These are phyloP conservation scores for Canavalia ensiformis DNA, from an alignment of 306 rosid species.

Conservation along the genomic window DNA sequence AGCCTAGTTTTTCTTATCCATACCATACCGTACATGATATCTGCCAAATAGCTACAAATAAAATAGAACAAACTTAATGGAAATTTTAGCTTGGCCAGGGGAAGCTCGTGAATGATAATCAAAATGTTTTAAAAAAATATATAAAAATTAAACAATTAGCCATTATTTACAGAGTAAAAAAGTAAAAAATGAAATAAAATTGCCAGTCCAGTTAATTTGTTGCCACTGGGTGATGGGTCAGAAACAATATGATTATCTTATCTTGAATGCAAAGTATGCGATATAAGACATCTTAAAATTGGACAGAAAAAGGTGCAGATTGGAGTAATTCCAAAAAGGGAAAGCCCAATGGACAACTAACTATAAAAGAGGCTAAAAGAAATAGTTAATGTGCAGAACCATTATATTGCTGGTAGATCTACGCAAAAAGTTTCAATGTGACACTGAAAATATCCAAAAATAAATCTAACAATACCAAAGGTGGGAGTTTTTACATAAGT, in stretches of 20 bases:
- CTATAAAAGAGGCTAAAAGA: slow-evolving; percentile 5
- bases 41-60: neutral
- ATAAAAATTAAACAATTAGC: neutral
- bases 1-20: neutral
- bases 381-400: slow-evolving; percentile 16
- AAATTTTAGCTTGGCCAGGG: neutral
- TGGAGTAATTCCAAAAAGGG: slow-evolving; percentile 20
- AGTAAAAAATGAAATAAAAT: neutral
- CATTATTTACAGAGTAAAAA: neutral
- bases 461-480: slow-evolving; percentile 1
- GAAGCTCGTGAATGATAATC: neutral
- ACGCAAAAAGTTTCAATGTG: slow-evolving; percentile 11
- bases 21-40: neutral
- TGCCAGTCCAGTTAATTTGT: too few species aligned
- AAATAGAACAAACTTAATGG: neutral
- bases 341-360: slow-evolving; percentile 25
- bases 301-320: neutral
- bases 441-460: slow-evolving; percentile 26
- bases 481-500: neutral
- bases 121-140: neutral
- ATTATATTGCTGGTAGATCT: neutral
- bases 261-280: slow-evolving; percentile 14
- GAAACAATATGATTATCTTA: neutral
- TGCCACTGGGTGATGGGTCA: neutral
- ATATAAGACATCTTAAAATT: slow-evolving; percentile 6